A percentile compares a stretch with the other conserved stretches of the same genome.
Conservation (phyloP, 352 stramenopile species). For the Phytopythium oedochilum region DNA sequence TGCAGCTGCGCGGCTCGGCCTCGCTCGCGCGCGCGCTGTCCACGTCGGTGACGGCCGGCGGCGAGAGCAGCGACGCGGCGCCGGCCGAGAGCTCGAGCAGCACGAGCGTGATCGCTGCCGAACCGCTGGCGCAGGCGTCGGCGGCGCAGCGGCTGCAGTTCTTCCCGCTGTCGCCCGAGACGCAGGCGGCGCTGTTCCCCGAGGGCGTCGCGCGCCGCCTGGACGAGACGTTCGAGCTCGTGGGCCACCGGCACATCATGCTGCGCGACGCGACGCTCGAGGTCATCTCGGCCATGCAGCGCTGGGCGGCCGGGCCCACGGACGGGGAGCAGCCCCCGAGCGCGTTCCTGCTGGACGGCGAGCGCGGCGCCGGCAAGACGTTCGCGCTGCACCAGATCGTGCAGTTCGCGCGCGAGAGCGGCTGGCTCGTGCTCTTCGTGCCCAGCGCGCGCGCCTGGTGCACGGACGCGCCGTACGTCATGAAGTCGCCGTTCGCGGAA, state of each 20-base stretch:
- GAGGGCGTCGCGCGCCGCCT: conserved; percentile 71
- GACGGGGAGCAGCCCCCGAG: conserved; percentile 16
- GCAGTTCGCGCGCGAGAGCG: conserved; percentile 79
- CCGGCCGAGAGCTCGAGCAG: conserved; percentile 11
- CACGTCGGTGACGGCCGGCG: neutral
- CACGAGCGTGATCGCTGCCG: conserved; percentile 33
- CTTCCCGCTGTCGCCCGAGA: conserved; percentile 73
- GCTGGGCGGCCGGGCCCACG: conserved; percentile 45
- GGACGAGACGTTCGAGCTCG: conserved; percentile 76
- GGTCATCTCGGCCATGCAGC: conserved; percentile 70
- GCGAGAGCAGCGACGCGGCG: neutral
- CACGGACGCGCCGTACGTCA: conserved; percentile 79
- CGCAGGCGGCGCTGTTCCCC: conserved; percentile 67
- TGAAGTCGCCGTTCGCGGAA: conserved; percentile 70
- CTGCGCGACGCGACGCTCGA: conserved; percentile 71
- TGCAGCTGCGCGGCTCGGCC: conserved; percentile 21
- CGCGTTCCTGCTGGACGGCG: conserved; percentile 76
- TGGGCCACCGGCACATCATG: conserved; percentile 83
- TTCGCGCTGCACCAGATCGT: conserved; percentile 86
- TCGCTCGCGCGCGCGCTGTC: conserved; percentile 32
- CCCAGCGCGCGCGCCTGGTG: conserved; percentile 75
- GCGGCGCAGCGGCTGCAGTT: conserved; percentile 69
- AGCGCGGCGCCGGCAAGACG: conserved; percentile 78
- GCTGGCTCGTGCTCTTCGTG: conserved; percentile 85
- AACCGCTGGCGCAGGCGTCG: conserved; percentile 46